These are phyloP conservation scores for Clavariopsis aquatica DNA, from an alignment of 495 filamentous ascomycete genomes.

Conservation along the genomic window DNA sequence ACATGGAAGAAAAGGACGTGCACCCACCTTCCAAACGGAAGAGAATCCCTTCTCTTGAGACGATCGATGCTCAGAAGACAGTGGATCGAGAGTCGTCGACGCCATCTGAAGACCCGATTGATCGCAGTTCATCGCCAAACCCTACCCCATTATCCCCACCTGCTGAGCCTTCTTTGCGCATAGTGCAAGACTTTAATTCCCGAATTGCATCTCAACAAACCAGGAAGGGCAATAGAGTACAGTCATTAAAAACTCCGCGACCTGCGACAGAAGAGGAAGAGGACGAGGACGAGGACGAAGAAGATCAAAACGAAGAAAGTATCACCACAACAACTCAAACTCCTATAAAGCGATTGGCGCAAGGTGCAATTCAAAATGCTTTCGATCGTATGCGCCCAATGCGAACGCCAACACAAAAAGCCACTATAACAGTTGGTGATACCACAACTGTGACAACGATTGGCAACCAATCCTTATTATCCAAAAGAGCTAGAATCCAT, in stretches of 20 bases:
- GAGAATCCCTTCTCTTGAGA: slow-evolving; percentile 4
- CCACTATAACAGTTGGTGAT: slow-evolving; percentile 87
- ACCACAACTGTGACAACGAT: slow-evolving; percentile 68
- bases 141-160: neutral
- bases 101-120: neutral
- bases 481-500: slow-evolving; percentile 46
- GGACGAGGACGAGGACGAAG: no score
- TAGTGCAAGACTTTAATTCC: slow-evolving; percentile 48
- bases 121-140: neutral
- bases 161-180: slow-evolving; percentile 10
- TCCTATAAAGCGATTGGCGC: slow-evolving; percentile 38
- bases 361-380: slow-evolving; percentile 61
- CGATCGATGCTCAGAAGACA: neutral
- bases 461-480: slow-evolving; percentile 49
- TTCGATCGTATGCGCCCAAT: slow-evolving; percentile 69
- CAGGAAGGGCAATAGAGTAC: slow-evolving; percentile 10
- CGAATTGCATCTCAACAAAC: slow-evolving; percentile 40
- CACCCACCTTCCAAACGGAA: neutral
- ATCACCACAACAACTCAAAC: slow-evolving; percentile 29
- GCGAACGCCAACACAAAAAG: slow-evolving; percentile 66
- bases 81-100: neutral
- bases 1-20: slow-evolving; percentile 14
- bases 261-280: slow-evolving; percentile 5
- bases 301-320: slow-evolving; percentile 25
- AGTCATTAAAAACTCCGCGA: neutral